These are phyloP conservation scores for Lentinula aciculospora DNA, from an alignment of 768 basidiomycete species.

Conservation along the genomic window DNA sequence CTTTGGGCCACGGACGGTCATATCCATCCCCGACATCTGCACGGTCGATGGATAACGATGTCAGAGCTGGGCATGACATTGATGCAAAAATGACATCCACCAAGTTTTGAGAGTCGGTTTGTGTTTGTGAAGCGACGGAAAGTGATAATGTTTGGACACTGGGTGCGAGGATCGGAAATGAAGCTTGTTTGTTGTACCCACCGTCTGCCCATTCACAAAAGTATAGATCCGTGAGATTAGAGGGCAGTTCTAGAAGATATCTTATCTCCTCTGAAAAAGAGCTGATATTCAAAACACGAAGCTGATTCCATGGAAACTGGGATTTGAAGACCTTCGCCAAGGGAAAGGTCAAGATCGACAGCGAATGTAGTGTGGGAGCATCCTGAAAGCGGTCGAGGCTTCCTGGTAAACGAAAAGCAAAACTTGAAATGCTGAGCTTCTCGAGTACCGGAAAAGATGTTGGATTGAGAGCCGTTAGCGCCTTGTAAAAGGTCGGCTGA, in stretches of 20 bases:
- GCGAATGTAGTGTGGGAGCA: neutral
- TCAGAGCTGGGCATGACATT: neutral
- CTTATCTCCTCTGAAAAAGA: neutral
- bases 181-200: neutral
- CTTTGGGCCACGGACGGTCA: neutral
- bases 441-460: neutral
- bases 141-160: neutral
- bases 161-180: neutral
- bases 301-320: neutral
- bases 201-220: neutral
- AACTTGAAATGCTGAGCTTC: neutral
- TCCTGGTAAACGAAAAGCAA: neutral
- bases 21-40: neutral
- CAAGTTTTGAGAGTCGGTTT: neutral
- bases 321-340: neutral
- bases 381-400: neutral
- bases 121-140: neutral
- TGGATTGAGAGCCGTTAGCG: neutral
- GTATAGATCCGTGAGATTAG: neutral
- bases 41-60: neutral
- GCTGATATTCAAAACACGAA: neutral
- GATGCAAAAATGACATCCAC: neutral
- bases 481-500: neutral
- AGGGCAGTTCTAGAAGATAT: neutral
- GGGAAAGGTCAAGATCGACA: neutral